Percentiles rank a stretch among this genome's conserved stretches.
Evolutionary conservation across 2,329 filamentous ascomycete genomes (phyloP).

Genomic region (Cordyceps cicadae): DNA sequence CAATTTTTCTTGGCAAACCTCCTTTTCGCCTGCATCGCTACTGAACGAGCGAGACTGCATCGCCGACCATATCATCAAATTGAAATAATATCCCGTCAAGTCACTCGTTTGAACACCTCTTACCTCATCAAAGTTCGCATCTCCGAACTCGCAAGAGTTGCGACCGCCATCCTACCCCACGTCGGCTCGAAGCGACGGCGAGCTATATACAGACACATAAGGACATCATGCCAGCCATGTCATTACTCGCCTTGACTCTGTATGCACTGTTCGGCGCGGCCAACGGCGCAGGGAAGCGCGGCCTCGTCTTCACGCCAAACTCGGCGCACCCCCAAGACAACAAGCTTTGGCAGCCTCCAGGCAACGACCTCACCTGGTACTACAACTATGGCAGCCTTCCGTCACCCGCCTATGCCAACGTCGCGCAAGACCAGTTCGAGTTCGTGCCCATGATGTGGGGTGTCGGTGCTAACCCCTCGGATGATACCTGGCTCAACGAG

Average conservation of each 20-base stretch:
- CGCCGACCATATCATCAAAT: neutral
- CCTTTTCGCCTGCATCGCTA: neutral
- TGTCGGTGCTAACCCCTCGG: constrained; percentile 35
- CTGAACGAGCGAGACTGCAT: neutral
- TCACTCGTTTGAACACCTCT: neutral
- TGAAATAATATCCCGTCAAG: neutral
- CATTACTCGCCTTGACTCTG: constrained; percentile 11
- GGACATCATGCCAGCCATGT: neutral
- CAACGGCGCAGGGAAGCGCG: constrained; percentile 53
- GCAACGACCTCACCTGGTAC: constrained; percentile 67
- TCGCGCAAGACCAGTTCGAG: constrained; percentile 50
- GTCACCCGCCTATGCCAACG: constrained; percentile 39
- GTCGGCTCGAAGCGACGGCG: neutral
- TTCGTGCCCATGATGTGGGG: constrained; percentile 82
- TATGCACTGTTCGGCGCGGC: constrained; percentile 17
- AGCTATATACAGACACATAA: neutral
- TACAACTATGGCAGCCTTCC: constrained; percentile 66
- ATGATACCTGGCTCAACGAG: constrained; percentile 51
- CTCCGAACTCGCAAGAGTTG: neutral
- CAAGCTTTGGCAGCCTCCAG: constrained; percentile 50
- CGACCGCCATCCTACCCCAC: neutral
- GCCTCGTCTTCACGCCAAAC: constrained; percentile 60
- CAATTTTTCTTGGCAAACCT: neutral
- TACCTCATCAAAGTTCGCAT: neutral
- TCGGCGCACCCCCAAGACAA: constrained; percentile 51